Percentiles rank a stretch among this genome's conserved stretches.
Conservation (phyloP, 2,329 filamentous ascomycete genomes). For the Colletotrichum chlorophyti region DNA sequence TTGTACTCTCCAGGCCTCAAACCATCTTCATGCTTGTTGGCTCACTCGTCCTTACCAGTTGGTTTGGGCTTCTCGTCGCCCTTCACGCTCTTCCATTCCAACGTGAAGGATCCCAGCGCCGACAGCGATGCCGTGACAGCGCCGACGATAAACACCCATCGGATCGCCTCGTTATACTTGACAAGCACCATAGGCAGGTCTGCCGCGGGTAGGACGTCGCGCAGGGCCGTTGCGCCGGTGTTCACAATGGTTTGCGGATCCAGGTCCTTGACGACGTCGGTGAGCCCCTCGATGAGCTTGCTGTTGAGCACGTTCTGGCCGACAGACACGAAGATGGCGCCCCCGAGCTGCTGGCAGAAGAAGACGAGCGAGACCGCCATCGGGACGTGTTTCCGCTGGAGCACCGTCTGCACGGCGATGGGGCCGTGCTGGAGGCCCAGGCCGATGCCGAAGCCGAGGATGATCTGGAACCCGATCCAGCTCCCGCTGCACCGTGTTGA, state of each 20-base stretch:
- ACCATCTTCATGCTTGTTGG: not conserved
- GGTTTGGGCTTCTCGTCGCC: not conserved
- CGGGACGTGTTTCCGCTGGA: constrained; percentile 46
- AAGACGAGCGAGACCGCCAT: constrained; percentile 50
- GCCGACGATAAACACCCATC: constrained; percentile 65
- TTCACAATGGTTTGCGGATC: not conserved
- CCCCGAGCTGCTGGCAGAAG: constrained; percentile 52
- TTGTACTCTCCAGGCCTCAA: not conserved
- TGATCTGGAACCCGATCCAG: constrained; percentile 44
- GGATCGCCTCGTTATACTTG: constrained; percentile 68
- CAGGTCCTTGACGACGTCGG: constrained; percentile 23
- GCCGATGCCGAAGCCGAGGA: constrained; percentile 51
- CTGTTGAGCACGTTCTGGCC: constrained; percentile 52
- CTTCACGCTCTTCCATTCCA: constrained; percentile 65
- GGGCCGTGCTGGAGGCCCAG: constrained; percentile 49
- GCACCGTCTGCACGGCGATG: constrained; percentile 53
- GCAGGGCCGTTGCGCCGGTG: not conserved
- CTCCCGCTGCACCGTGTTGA: not conserved
- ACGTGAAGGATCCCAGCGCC: constrained; percentile 58
- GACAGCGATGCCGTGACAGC: constrained; percentile 59
- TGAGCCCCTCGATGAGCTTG: constrained; percentile 43
- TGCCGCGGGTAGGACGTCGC: constrained; percentile 30
- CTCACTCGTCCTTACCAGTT: not conserved
- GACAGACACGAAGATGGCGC: constrained; percentile 51
- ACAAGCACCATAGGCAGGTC: constrained; percentile 31